Base-by-base conservation (phyloP, 352 stramenopile genomes). In the Globisporangium splendens region DNA sequence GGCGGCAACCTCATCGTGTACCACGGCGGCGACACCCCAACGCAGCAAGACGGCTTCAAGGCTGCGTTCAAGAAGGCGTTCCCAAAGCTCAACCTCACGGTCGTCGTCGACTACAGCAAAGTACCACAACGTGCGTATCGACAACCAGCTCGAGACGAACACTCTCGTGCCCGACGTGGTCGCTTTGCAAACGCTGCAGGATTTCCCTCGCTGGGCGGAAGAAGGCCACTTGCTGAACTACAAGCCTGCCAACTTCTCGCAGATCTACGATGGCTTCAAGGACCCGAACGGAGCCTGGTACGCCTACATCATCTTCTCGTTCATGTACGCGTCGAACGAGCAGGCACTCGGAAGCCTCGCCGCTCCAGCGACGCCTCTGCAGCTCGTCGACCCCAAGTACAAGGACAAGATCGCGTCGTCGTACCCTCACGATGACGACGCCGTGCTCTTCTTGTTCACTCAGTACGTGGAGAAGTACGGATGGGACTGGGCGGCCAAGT, bases 61-160 rank as follows among this genome's bases (percentile, higher is more conserved):
- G 49, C 70, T 4, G 65, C 63, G 31, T 77, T 75, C 62, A 41
- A 18, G 7, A 56, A 50, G 0, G 57, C 68, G 3, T 83, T 75
- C 70, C 75, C 80, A 17, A 43, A 75, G 10, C 71, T 89, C 64
- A 86, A 86, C 51, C 77, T 86, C 70, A 83, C 74, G 33, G 47
- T 87, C 33, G 64, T 82, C 56, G 64, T 80, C 20, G 77, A 83
- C 64, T 79, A 86, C 69, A 70, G 56, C 71, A 82, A n/a, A 82
- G 66, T 80, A 72, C 56, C 18, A 56, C 35, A 14, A 46, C 33
- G 50, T 48, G 50, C 39, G 35, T 33, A 8, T 20, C 14, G 35
- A 56, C 5, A 81, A 90, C 56, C 65, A 82, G 42, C 62, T 86
- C 49, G 73, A 81, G 56, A 77, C 62, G 42, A 56, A 75, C 58